phyloP scores from a whole-genome alignment of 2,329 filamentous ascomycete species.

The Dothistroma pini region DNA sequence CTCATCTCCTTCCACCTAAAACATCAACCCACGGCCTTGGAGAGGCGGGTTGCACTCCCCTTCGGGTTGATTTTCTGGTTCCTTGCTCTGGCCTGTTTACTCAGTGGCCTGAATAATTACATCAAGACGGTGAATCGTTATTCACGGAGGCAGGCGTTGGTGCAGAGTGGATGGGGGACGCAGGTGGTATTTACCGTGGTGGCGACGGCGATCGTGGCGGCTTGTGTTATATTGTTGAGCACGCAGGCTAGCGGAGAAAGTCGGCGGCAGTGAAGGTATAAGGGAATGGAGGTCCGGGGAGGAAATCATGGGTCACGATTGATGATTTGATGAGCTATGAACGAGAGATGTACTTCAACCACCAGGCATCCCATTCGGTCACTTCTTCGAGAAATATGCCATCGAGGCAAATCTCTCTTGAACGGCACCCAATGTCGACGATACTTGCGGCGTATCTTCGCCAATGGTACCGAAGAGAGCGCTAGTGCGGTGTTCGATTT shows the following conservation, averaged over 20 bases:
- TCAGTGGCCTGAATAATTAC: slow-evolving; percentile 80
- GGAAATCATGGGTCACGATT: background rate
- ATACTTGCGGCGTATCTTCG: background rate
- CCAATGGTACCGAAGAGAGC: background rate
- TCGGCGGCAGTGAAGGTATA: background rate
- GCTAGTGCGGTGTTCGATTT: background rate
- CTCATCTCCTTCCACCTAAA: slow-evolving; percentile 91
- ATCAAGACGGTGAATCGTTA: slow-evolving; percentile 80
- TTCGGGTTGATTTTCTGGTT: slow-evolving; percentile 87
- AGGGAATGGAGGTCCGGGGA: background rate
- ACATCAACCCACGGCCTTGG: slow-evolving; percentile 62
- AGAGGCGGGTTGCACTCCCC: slow-evolving; percentile 74
- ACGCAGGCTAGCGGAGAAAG: slow-evolving; percentile 33
- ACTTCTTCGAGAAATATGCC: background rate
- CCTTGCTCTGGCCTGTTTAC: slow-evolving; percentile 71
- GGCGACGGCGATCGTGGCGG: slow-evolving; percentile 60
- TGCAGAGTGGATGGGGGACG: slow-evolving; percentile 92
- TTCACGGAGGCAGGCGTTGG: slow-evolving; percentile 70
- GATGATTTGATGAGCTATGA: background rate
- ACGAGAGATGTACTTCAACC: background rate
- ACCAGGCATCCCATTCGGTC: background rate
- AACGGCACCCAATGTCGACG: background rate
- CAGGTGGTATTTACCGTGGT: slow-evolving; percentile 67
- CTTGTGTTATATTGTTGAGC: slow-evolving; percentile 60
- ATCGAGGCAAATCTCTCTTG: background rate